A percentile compares a stretch with the other conserved stretches of the same genome.
Conservation (phyloP, 1,139 yeast species). For the Yamadazyma sp. region DNA sequence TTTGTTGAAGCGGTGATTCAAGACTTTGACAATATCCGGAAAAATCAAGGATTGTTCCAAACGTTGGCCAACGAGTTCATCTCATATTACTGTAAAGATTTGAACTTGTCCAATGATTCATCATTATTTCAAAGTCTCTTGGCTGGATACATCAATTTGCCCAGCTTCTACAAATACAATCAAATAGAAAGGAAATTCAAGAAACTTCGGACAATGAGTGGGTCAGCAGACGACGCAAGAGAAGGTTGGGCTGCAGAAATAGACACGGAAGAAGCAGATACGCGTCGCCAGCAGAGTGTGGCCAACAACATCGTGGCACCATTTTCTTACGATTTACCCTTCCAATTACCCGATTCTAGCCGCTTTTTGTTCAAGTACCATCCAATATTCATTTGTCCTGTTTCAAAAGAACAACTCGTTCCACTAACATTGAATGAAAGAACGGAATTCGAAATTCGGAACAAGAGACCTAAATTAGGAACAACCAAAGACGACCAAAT, state of each 20-base stretch:
- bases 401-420: constrained; percentile 72
- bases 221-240: constrained; percentile 12
- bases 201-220: constrained; percentile 43
- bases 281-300: background rate
- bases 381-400: constrained; percentile 89
- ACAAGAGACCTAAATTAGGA: constrained; percentile 22
- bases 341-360: constrained; percentile 43
- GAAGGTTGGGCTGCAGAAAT: background rate
- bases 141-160: constrained; percentile 73
- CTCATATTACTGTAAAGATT: constrained; percentile 63
- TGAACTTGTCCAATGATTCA: constrained; percentile 68
- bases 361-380: constrained; percentile 58
- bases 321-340: constrained; percentile 39
- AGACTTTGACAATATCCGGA: constrained; percentile 40
- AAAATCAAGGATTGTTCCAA: constrained; percentile 30
- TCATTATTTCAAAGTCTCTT: constrained; percentile 66
- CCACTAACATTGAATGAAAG: constrained; percentile 30
- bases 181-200: constrained; percentile 40
- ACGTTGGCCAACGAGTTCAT: constrained; percentile 53
- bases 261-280: background rate
- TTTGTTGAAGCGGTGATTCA: constrained; percentile 44
- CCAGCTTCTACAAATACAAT: constrained; percentile 66
- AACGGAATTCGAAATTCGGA: constrained; percentile 16
- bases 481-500: constrained; percentile 8
- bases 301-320: constrained; percentile 16